Evolutionary conservation across 495 filamentous ascomycete species (phyloP).

Genomic region (Cercophora sp.): DNA sequence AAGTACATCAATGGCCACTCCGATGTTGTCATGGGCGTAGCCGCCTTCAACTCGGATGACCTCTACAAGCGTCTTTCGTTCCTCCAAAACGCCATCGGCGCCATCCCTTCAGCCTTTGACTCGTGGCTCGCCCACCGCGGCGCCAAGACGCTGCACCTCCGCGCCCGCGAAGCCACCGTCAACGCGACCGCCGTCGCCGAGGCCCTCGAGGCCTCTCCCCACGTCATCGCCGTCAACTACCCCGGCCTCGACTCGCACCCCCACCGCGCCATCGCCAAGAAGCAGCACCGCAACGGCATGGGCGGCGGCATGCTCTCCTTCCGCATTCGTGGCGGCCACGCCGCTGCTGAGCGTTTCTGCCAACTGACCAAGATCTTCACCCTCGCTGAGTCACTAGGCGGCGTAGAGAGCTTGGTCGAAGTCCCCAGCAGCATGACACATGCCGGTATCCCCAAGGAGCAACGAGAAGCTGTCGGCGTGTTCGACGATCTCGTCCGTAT

Average conservation of each 20-base stretch:
- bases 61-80: constrained; percentile 76
- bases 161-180: constrained; percentile 73
- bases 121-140: constrained; percentile 99
- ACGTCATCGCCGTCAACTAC: constrained; percentile 89
- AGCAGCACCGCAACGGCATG: constrained; percentile 91
- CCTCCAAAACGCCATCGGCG: constrained; percentile 96
- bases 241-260: constrained; percentile 84
- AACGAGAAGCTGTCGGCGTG: constrained; percentile 90
- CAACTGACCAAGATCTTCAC: constrained; percentile 85
- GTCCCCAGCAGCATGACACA: constrained; percentile 95
- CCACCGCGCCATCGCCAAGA: constrained; percentile 75
- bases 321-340: constrained; percentile 84
- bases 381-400: constrained; percentile 87
- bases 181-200: constrained; percentile 78
- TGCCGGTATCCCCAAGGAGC: constrained; percentile 83
- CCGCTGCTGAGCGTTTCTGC: constrained; percentile 89
- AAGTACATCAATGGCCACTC: constrained; percentile 99
- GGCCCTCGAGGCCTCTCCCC: constrained; percentile 72
- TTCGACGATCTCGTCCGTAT: constrained; percentile 93
- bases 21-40: constrained; percentile 97
- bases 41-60: constrained; percentile 85
- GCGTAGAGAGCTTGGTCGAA: constrained; percentile 89
- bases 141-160: constrained; percentile 92
- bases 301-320: constrained; percentile 98
- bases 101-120: constrained; percentile 91